Evolutionary conservation across 129 eudicot genomes (phyloP).

Genomic region (Helianthus annuus): DNA sequence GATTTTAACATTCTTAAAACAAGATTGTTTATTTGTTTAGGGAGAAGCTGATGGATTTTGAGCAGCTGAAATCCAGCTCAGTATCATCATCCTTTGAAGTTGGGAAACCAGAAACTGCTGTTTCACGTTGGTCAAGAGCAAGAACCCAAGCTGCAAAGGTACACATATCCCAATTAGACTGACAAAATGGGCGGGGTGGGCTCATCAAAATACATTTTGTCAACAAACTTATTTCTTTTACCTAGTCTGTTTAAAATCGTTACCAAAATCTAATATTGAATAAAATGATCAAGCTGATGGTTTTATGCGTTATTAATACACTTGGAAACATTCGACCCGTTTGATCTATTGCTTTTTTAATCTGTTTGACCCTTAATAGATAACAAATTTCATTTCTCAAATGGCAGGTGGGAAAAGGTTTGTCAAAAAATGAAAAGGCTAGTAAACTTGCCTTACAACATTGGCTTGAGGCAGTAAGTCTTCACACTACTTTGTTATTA

Average conservation of each 20-base stretch:
- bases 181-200: background rate
- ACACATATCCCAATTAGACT: background rate
- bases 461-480: conserved; percentile 96
- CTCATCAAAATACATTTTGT: background rate
- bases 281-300: background rate
- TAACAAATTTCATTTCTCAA: background rate
- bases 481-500: background rate
- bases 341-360: background rate
- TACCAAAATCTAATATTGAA: background rate
- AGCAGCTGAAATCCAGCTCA: conserved; percentile 65
- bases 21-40: conserved; percentile 31
- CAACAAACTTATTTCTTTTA: background rate
- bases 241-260: background rate
- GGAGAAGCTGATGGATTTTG: conserved; percentile 83
- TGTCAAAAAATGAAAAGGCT: conserved; percentile 82
- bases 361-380: background rate
- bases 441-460: conserved; percentile 87
- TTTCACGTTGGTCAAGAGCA: conserved; percentile 86
- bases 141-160: conserved; percentile 88
- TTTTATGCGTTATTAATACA: background rate
- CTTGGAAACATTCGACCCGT: background rate
- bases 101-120: conserved; percentile 74
- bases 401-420: conserved; percentile 83
- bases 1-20: background rate
- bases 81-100: conserved; percentile 71